Base-by-base conservation (phyloP, 2,329 filamentous ascomycete genomes). In the Claviceps quebecensis region DNA sequence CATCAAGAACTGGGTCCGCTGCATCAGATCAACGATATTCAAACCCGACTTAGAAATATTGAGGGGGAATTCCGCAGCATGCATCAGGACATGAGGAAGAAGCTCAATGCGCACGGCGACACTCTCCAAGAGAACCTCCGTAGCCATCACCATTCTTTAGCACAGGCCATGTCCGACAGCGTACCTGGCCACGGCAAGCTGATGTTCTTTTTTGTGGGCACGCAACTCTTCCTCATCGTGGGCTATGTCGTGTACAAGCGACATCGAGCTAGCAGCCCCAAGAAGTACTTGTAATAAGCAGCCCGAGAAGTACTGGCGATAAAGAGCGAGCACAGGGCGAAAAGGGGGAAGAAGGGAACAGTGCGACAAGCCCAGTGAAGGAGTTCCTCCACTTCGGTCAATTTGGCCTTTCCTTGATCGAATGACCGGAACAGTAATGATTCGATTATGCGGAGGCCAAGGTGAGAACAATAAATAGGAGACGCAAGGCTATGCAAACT, bases 281-380 rank as follows among this genome's bases (percentile, higher is more conserved):
- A 95, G 76, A 96, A 96, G 71, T 96, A 89, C 67, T 70, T 95
- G 64, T 95, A 73, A 62, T 11, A 3, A 34, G 29, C 29, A 34
- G 29, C 87, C 87, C n/a, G 95, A 95, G 76, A 96, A 96, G 71
- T 96, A 89, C 67, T 70, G 95, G 64, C 95, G 72, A 62, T 51
- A 52, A 22, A 46, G 8, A 36, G 13, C 7, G 36, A 19, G 19
- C 17, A 19, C 17, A 19, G 36, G 13, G n/a, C 17, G n/a, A 19
- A 36, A 26, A 45, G 26, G 14, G 19, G 5, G 36, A 8, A n/a
- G 17, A 26, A 26, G 13, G 22, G 40, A 41, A 13, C 29, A 34
- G 9, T 34, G 29, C 29, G 9, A 34, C 29, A 11, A 11, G 29
- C 9, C 29, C 29, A 34, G 29, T 34, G 29, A 34, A 8, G 9